Percentiles rank a stretch among this genome's conserved stretches.
Evolutionary conservation across 2,329 filamentous ascomycete species (phyloP).

Genomic region (Bipolaris victoriae): DNA sequence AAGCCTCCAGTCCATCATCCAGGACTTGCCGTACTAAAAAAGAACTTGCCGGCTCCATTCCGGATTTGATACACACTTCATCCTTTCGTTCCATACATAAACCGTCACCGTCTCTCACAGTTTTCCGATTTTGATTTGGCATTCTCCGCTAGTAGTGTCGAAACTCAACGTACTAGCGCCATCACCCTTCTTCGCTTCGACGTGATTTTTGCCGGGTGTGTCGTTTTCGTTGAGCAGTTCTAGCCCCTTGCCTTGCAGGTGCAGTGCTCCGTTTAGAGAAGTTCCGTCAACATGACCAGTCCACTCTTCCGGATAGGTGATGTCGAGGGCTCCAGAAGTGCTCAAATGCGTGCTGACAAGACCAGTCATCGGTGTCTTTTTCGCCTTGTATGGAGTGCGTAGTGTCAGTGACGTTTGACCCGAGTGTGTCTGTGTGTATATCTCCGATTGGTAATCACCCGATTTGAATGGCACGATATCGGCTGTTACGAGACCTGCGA

Average conservation of each 20-base stretch:
- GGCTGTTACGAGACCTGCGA: slow-evolving; percentile 48
- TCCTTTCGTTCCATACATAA: neutral
- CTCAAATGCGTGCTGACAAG: slow-evolving; percentile 47
- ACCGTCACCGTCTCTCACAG: slow-evolving; percentile 14
- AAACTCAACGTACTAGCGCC: slow-evolving; percentile 45
- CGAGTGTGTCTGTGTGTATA: slow-evolving; percentile 46
- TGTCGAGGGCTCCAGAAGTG: slow-evolving; percentile 42
- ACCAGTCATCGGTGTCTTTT: slow-evolving; percentile 31
- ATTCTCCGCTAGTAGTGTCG: slow-evolving; percentile 40
- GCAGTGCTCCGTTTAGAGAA: slow-evolving; percentile 47
- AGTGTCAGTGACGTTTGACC: slow-evolving; percentile 46
- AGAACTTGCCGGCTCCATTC: too few species aligned
- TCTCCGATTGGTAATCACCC: slow-evolving; percentile 32
- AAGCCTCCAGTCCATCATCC: too few species aligned
- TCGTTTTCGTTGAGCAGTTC: slow-evolving; percentile 39
- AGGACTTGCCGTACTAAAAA: too few species aligned
- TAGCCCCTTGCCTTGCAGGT: slow-evolving; percentile 49
- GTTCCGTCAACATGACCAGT: slow-evolving; percentile 49
- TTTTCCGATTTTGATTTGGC: slow-evolving; percentile 43
- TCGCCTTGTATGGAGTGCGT: slow-evolving; percentile 40
- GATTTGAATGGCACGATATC: slow-evolving; percentile 47
- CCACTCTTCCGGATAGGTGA: slow-evolving; percentile 53
- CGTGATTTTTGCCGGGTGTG: slow-evolving; percentile 37
- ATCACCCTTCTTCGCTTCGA: slow-evolving; percentile 50
- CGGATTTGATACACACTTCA: neutral